phyloP scores from a whole-genome alignment of 2,329 filamentous ascomycete genomes.

The Sarocladium strictum region DNA sequence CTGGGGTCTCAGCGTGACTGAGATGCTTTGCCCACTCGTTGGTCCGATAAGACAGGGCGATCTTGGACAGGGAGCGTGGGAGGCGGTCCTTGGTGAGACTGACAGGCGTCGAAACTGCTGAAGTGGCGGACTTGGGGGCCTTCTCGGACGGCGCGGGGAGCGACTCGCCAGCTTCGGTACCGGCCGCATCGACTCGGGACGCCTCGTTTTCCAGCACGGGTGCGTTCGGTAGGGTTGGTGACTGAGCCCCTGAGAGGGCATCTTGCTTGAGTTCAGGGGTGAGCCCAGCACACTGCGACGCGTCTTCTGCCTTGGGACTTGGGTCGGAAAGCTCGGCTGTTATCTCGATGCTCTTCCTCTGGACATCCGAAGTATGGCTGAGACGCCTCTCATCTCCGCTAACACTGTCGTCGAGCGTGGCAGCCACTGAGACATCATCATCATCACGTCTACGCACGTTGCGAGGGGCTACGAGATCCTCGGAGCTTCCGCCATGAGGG shows the following conservation, averaged over 20 bases:
- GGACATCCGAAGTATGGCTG: conserved; percentile 18
- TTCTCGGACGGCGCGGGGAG: conserved; percentile 22
- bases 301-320: not conserved
- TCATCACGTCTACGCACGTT: conserved; percentile 25
- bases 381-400: conserved; percentile 31
- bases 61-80: conserved; percentile 65
- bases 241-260: not conserved
- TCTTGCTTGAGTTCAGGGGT: conserved; percentile 5
- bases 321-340: conserved; percentile 28
- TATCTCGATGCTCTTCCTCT: conserved; percentile 30
- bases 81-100: conserved; percentile 56
- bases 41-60: conserved; percentile 78
- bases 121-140: conserved; percentile 35
- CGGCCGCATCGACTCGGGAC: conserved; percentile 5
- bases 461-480: conserved; percentile 36
- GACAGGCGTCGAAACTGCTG: conserved; percentile 34
- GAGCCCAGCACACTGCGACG: not conserved
- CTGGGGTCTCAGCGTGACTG: conserved; percentile 66
- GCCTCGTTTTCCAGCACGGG: conserved; percentile 11
- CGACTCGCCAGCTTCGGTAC: conserved; percentile 9
- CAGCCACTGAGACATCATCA: conserved; percentile 48
- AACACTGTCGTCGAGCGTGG: conserved; percentile 51
- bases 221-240: not conserved
- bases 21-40: conserved; percentile 97
- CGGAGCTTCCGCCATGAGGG: conserved; percentile 33